phyloP scores from a whole-genome alignment of 2,329 filamentous ascomycete species.

The Atkinsonella hypoxylon region DNA sequence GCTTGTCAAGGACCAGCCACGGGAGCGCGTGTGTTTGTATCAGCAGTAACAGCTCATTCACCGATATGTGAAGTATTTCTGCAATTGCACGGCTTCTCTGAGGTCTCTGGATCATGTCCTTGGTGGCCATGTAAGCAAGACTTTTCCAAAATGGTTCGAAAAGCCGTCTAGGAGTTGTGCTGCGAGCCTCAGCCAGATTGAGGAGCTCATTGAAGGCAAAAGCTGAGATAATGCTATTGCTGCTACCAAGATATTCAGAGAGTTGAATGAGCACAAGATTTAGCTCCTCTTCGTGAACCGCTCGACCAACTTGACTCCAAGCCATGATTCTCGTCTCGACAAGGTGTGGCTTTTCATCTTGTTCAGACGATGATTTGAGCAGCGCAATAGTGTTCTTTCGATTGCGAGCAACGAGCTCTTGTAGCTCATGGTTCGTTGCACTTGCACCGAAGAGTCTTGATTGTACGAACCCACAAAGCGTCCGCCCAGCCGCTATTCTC shows the following conservation, averaged over 20 bases:
- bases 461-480: conserved; percentile 53
- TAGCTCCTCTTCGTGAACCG: conserved; percentile 69
- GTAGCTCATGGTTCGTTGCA: conserved; percentile 2
- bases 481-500: conserved; percentile 64
- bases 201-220: conserved; percentile 75
- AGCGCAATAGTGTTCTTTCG: conserved; percentile 58
- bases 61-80: conserved; percentile 64
- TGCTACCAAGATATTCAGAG: conserved; percentile 76
- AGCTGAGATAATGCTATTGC: conserved; percentile 66
- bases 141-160: conserved; percentile 84
- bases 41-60: conserved; percentile 60
- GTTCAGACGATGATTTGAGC: conserved; percentile 60
- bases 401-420: conserved; percentile 28
- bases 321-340: conserved; percentile 79
- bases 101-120: conserved; percentile 69
- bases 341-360: conserved; percentile 45
- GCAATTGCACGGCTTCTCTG: conserved; percentile 71
- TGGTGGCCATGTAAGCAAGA: conserved; percentile 69
- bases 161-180: conserved; percentile 52
- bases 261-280: conserved; percentile 76
- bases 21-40: conserved; percentile 78
- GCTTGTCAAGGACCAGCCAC: conserved; percentile 69
- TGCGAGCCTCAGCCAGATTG: conserved; percentile 55
- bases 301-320: conserved; percentile 72
- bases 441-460: conserved; percentile 10